Evolutionary conservation across 1,284 basidiomycete species (phyloP).

Genomic region (Naganishia sp.): DNA sequence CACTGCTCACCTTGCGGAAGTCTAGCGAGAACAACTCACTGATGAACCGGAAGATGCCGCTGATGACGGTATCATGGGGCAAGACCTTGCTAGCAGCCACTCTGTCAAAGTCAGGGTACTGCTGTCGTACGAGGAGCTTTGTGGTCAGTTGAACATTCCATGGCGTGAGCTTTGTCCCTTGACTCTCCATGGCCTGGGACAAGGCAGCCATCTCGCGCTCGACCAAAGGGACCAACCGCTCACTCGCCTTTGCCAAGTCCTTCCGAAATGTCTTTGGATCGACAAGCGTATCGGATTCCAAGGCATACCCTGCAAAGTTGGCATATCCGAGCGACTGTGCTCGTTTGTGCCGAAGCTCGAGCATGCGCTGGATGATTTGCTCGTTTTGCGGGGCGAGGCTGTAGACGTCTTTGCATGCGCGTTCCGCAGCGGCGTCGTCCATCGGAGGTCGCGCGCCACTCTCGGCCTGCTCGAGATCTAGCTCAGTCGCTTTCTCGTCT

Average conservation of each 20-base stretch:
- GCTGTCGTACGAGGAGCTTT: neutral
- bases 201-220: neutral
- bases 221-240: neutral
- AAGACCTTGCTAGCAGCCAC: conserved; percentile 2
- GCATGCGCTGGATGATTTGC: neutral
- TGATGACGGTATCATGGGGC: neutral
- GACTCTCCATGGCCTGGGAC: neutral
- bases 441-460: neutral
- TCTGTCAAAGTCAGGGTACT: conserved; percentile 5
- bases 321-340: conserved; percentile 11
- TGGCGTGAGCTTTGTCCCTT: neutral
- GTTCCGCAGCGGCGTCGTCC: neutral
- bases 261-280: neutral
- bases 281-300: neutral
- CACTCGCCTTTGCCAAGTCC: neutral
- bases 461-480: neutral
- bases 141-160: conserved; percentile 1
- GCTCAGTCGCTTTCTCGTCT: neutral
- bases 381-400: conserved; percentile 12
- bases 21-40: conserved; percentile 3
- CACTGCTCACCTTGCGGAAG: neutral
- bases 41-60: neutral
- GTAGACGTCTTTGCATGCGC: neutral
- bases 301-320: neutral
- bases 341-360: conserved; percentile 4